These are phyloP conservation scores for Hippophae rhamnoides DNA, from an alignment of 306 rosid genomes.

Conservation along the genomic window DNA sequence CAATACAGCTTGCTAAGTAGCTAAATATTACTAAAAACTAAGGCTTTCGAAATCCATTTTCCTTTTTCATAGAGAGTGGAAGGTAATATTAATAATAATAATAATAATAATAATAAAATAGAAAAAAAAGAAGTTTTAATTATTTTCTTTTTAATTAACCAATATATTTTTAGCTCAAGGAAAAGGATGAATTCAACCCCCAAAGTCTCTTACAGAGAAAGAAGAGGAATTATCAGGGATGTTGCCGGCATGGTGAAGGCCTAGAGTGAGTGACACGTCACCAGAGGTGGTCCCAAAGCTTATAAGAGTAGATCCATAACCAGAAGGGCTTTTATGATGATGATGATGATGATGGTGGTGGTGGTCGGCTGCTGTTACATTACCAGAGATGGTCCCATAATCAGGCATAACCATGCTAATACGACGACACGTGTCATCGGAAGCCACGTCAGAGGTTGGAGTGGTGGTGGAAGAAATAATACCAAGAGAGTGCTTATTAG, in stretches of 20 bases:
- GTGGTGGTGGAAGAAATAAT: slow-evolving; percentile 2
- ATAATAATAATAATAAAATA: too few species aligned
- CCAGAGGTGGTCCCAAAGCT: slow-evolving; percentile 87
- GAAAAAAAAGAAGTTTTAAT: too few species aligned
- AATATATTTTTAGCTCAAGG: too few species aligned
- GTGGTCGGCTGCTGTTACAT: neutral
- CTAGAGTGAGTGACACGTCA: slow-evolving; percentile 96
- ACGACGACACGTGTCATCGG: slow-evolving; percentile 56
- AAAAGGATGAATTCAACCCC: too few species aligned
- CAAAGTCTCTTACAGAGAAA: slow-evolving; percentile 17
- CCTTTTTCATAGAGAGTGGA: too few species aligned
- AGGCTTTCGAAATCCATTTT: too few species aligned
- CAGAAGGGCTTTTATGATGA: neutral
- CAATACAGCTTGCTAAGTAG: too few species aligned
- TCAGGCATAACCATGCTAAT: slow-evolving; percentile 40
- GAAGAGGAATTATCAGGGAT: slow-evolving; percentile 50
- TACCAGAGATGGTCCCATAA: slow-evolving; percentile 54
- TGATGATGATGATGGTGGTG: too few species aligned
- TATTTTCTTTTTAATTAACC: too few species aligned
- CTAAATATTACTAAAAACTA: too few species aligned
- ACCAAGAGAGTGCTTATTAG: too few species aligned
- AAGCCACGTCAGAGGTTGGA: slow-evolving; percentile 6
- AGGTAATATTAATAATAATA: too few species aligned
- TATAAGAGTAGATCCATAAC: slow-evolving; percentile 56
- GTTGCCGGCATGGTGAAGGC: slow-evolving; percentile 93